These are phyloP conservation scores for Wickerhamiella spandovensis DNA, from an alignment of 805 yeast species.

Conservation along the genomic window DNA sequence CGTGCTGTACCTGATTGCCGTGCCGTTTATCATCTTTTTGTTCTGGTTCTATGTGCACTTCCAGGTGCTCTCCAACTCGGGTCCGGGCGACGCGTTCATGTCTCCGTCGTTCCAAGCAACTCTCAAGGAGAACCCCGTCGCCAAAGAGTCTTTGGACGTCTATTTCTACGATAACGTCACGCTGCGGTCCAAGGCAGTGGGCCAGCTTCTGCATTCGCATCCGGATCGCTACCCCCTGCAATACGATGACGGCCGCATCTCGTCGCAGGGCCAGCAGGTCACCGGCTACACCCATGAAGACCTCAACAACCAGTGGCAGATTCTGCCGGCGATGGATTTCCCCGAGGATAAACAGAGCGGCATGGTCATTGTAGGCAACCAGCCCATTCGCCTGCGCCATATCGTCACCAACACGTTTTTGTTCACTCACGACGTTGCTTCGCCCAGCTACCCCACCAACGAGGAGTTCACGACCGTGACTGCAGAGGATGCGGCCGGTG, in stretches of 20 bases:
- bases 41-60: conserved; percentile 74
- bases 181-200: conserved; percentile 53
- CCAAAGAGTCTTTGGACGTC: conserved; percentile 52
- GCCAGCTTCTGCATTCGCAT: conserved; percentile 80
- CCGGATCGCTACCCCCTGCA: conserved; percentile 74
- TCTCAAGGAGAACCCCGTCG: conserved; percentile 51
- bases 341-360: conserved; percentile 16
- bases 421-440: conserved; percentile 70
- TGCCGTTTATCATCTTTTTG: conserved; percentile 62
- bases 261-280: conserved; percentile 86
- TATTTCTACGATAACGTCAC: conserved; percentile 52
- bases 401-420: conserved; percentile 56
- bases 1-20: conserved; percentile 45
- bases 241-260: conserved; percentile 92
- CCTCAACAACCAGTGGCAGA: conserved; percentile 64
- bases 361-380: conserved; percentile 40
- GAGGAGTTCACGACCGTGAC: conserved; percentile 90
- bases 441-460: conserved; percentile 51
- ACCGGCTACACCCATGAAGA: conserved; percentile 89
- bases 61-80: conserved; percentile 56
- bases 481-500: conserved; percentile 53
- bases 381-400: conserved; percentile 59
- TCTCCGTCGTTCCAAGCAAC: conserved; percentile 85
- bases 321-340: conserved; percentile 13
- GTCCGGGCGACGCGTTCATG: conserved; percentile 88